Conservation (phyloP, 306 rosid genomes). For the Casuarina glauca region DNA sequence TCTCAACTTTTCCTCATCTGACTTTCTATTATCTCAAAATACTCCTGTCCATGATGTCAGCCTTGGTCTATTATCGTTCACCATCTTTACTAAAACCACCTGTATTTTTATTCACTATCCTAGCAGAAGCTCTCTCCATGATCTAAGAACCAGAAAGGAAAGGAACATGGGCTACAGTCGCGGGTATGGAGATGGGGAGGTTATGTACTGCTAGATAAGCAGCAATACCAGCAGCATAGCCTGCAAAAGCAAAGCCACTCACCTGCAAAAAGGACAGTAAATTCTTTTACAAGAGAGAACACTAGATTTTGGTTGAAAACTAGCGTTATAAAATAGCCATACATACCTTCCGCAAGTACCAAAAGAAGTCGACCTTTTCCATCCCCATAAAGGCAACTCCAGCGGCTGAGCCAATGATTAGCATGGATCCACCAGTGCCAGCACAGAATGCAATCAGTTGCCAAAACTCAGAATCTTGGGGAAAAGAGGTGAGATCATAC, state of each 20-base stretch:
- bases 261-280: slow-evolving; percentile 51
- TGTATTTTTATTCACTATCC: neutral
- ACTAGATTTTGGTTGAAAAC: slow-evolving; percentile 9
- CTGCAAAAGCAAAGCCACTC: slow-evolving; percentile 92
- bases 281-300: slow-evolving; percentile 7
- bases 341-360: slow-evolving; percentile 87
- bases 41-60: slow-evolving; percentile 13
- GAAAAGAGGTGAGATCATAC: slow-evolving; percentile 77
- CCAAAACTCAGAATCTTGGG: slow-evolving; percentile 95
- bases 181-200: slow-evolving; percentile 61
- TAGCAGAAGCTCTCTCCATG: slow-evolving; percentile 13
- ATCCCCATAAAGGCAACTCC: slow-evolving; percentile 99
- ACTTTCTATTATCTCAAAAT: neutral
- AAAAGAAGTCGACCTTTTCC: slow-evolving; percentile 97
- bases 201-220: slow-evolving; percentile 66
- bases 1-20: slow-evolving; percentile 1
- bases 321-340: neutral
- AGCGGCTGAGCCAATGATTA: slow-evolving; percentile 89
- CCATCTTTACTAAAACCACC: neutral
- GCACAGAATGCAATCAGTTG: slow-evolving; percentile 88
- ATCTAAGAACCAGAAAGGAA: slow-evolving; percentile 59
- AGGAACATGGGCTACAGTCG: slow-evolving; percentile 73
- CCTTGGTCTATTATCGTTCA: neutral
- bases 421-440: slow-evolving; percentile 97
- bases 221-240: slow-evolving; percentile 89